These are phyloP conservation scores for Eutypa lata DNA, from an alignment of 2,329 filamentous ascomycete genomes.

Conservation along the genomic window DNA sequence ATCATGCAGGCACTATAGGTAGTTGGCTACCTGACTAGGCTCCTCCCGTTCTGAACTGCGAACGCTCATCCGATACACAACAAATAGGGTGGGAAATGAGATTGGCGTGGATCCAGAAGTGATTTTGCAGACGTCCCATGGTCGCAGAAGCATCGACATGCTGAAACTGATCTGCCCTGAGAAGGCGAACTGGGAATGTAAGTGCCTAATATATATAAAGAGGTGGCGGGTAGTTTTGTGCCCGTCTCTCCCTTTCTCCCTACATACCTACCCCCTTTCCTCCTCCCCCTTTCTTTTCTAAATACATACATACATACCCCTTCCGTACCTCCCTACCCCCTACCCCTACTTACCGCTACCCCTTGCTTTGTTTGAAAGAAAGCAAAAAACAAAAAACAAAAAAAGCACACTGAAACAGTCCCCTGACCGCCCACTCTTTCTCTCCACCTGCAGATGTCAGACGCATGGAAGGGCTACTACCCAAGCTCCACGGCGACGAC, in stretches of 20 bases:
- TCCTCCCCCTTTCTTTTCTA: constrained; percentile 8
- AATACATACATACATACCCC: too few relatives aligned
- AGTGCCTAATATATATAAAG: constrained; percentile 33
- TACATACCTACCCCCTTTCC: constrained; percentile 2
- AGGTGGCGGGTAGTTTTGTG: background rate
- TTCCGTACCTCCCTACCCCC: background rate
- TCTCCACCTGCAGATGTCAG: constrained; percentile 63
- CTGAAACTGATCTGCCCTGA: constrained; percentile 75
- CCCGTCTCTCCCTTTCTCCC: constrained; percentile 1
- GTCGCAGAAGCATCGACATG: constrained; percentile 83
- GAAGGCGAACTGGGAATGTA: constrained; percentile 91
- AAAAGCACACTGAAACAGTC: background rate
- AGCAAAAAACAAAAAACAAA: constrained; percentile 4
- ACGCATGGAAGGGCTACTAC: constrained; percentile 74
- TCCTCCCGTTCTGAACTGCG: background rate
- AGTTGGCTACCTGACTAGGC: too few relatives aligned
- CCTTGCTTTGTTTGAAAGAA: background rate
- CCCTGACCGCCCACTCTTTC: too few relatives aligned
- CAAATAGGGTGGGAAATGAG: constrained; percentile 68
- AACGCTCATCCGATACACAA: constrained; percentile 4
- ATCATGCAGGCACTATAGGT: background rate
- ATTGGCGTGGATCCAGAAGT: constrained; percentile 80
- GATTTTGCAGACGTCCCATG: constrained; percentile 89
- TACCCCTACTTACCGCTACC: constrained; percentile 1
- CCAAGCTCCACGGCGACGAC: constrained; percentile 70